A percentile compares a stretch with the other conserved stretches of the same genome.
These are phyloP conservation scores for Pyracantha coccinea DNA, from an alignment of 331 rosid species.

Conservation along the genomic window DNA sequence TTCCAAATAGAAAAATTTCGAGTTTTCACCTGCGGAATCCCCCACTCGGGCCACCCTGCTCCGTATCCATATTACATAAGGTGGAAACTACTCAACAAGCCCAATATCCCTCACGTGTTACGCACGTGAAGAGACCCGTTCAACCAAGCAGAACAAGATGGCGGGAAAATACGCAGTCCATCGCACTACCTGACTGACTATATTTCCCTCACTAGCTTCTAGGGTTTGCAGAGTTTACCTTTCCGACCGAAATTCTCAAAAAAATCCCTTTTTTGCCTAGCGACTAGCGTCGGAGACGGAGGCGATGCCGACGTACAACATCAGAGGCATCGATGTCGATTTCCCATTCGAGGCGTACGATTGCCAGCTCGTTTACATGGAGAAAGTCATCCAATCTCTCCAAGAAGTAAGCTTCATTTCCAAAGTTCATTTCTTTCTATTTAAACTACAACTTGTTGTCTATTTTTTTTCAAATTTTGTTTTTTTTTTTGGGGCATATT, in stretches of 20 bases:
- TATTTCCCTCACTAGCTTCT: slow-evolving; percentile 3
- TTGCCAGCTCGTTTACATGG: slow-evolving; percentile 93
- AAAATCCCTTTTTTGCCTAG: neutral
- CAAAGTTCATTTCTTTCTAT: neutral
- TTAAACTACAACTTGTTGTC: neutral
- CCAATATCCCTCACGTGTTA: neutral
- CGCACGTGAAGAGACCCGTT: neutral
- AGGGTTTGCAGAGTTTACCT: slow-evolving; percentile 34
- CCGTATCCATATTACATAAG: too few species aligned
- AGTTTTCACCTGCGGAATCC: too few species aligned
- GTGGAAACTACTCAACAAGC: too few species aligned
- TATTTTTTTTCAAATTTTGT: neutral
- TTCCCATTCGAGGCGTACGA: slow-evolving; percentile 90
- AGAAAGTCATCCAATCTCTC: slow-evolving; percentile 84
- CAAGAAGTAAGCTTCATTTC: slow-evolving; percentile 52
- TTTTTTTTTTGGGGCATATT: neutral
- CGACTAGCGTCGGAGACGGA: neutral
- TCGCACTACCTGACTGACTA: neutral
- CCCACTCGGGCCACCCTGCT: too few species aligned
- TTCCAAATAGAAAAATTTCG: too few species aligned
- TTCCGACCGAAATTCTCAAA: neutral
- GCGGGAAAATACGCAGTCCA: slow-evolving; percentile 48
- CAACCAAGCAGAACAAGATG: slow-evolving; percentile 8
- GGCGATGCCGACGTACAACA: slow-evolving; percentile 69
- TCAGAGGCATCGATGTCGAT: slow-evolving; percentile 78